phyloP scores from a whole-genome alignment of 2,329 filamentous ascomycete species.

The Fusarium pilosicola region DNA sequence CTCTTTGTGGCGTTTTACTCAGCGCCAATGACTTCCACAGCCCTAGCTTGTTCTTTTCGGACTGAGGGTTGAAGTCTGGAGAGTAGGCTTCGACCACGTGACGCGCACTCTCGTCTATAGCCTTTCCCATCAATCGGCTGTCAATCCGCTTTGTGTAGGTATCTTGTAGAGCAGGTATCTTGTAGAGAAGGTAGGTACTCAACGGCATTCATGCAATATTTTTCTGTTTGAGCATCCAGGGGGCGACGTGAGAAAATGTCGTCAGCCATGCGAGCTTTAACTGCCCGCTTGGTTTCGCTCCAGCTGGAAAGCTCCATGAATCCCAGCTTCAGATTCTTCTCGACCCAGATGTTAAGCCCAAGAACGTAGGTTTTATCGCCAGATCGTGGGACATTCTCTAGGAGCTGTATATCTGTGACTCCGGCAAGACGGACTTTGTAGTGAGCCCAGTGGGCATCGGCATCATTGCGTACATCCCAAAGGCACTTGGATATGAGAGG shows the following conservation, averaged over 20 bases:
- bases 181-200: neutral
- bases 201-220: neutral
- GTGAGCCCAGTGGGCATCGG: neutral
- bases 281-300: neutral
- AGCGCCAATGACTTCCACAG: too few species aligned
- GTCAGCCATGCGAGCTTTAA: neutral
- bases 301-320: neutral
- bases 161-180: neutral
- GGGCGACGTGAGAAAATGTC: neutral
- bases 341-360: neutral
- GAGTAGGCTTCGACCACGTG: neutral
- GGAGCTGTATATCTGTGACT: neutral
- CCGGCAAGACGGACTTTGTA: neutral
- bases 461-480: neutral
- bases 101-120: neutral
- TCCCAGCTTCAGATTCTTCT: neutral
- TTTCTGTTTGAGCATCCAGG: too few species aligned
- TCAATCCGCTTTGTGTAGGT: neutral
- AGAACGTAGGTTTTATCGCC: neutral
- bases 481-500: neutral
- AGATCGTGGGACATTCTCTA: rapidly evolving
- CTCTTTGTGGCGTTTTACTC: too few species aligned
- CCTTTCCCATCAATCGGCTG: neutral
- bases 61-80: neutral
- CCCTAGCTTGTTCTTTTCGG: neutral